Evolutionary conservation across 495 filamentous ascomycete genomes (phyloP).

Genomic region (Neurospora discreta): DNA sequence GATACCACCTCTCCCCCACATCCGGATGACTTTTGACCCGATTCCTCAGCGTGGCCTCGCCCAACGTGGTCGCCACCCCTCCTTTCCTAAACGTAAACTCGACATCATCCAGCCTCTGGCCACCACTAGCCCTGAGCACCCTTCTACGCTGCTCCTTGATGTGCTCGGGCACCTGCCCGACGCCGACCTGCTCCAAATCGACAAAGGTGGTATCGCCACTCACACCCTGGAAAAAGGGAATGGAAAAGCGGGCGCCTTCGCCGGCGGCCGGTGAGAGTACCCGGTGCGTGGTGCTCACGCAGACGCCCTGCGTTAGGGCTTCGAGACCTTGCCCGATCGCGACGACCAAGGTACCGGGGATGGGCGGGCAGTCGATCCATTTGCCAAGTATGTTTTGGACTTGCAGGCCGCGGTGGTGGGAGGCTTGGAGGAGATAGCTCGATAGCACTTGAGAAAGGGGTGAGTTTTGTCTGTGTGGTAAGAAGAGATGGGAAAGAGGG

Average conservation of each 20-base stretch:
- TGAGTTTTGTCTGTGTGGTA: neutral
- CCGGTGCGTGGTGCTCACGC: conserved; percentile 75
- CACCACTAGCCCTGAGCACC: conserved; percentile 39
- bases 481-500: neutral
- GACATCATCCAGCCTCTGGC: conserved; percentile 48
- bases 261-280: conserved; percentile 57
- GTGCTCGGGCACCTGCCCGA: conserved; percentile 56
- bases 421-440: conserved; percentile 78
- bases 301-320: conserved; percentile 81
- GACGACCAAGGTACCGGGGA: conserved; percentile 59
- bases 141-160: conserved; percentile 46
- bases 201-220: conserved; percentile 72
- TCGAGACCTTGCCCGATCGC: conserved; percentile 91
- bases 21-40: conserved; percentile 85
- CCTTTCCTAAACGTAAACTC: conserved; percentile 70
- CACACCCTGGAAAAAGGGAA: conserved; percentile 92
- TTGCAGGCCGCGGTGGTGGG: conserved; percentile 69
- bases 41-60: conserved; percentile 77
- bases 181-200: conserved; percentile 41
- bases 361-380: conserved; percentile 70
- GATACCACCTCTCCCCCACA: conserved; percentile 80
- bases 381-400: conserved; percentile 70
- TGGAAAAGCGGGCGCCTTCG: conserved; percentile 62
- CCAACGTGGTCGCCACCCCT: conserved; percentile 49
- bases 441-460: conserved; percentile 43